Percentiles rank a stretch among this genome's conserved stretches.
These are phyloP conservation scores for Gracilaria vermiculophylla DNA, from an alignment of 23 red algal species.

Conservation along the genomic window DNA sequence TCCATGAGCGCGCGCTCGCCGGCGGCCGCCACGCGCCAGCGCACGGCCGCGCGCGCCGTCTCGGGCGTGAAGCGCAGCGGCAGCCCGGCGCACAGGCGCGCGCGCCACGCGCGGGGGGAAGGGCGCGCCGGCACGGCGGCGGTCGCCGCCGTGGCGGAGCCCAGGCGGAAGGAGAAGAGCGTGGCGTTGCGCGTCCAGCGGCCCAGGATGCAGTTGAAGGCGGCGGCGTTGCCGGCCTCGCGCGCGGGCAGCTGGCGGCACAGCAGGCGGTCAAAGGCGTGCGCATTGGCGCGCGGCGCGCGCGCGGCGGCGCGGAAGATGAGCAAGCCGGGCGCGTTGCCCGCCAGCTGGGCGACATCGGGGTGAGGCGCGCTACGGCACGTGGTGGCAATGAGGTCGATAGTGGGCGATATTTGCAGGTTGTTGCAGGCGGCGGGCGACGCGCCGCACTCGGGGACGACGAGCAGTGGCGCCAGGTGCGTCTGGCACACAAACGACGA, in stretches of 20 bases:
- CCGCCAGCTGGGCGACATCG: not conserved
- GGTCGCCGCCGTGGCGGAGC: not conserved
- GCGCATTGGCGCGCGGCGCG: not conserved
- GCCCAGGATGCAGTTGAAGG: conserved; percentile 8
- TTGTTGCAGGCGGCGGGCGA: not conserved
- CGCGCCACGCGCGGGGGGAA: not conserved
- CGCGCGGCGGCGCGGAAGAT: not conserved
- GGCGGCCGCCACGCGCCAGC: not conserved
- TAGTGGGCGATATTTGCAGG: not conserved
- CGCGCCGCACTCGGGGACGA: not conserved
- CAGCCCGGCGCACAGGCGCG: not conserved
- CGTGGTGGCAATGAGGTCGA: not conserved
- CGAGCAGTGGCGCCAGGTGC: not conserved
- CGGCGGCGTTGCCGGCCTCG: not conserved
- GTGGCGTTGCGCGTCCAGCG: not conserved
- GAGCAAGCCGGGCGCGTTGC: not conserved
- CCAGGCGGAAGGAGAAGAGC: conserved; percentile 13
- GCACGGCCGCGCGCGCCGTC: not conserved
- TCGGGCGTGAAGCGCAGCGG: not conserved
- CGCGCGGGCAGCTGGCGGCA: not conserved
- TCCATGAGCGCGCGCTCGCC: not conserved
- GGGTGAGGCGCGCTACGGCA: too few relatives aligned
- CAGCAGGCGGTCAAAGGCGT: conserved; percentile 1
- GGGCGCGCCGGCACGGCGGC: not conserved
- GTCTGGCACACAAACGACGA: not conserved